A percentile compares a stretch with the other conserved stretches of the same genome.
Conservation (phyloP, 495 filamentous ascomycete genomes). For the Lasiosphaeria miniovina region DNA sequence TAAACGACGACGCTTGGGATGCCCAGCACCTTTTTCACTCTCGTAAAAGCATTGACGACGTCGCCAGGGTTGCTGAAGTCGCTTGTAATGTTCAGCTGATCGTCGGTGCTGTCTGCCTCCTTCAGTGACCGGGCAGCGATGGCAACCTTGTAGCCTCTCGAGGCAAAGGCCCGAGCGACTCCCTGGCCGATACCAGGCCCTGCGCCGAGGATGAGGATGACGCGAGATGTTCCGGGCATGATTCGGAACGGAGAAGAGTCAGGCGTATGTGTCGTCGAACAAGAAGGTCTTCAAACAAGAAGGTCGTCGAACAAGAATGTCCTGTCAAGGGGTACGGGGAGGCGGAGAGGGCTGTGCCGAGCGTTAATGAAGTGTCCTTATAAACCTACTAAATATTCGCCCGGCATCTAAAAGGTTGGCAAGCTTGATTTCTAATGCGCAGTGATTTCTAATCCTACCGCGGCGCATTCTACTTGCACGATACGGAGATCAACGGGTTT, state of each 20-base stretch:
- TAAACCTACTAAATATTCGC: not conserved
- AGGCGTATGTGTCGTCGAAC: not conserved
- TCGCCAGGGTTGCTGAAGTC: not conserved
- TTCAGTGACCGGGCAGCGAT: not conserved
- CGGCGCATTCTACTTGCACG: not conserved
- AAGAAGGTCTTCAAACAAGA: not conserved
- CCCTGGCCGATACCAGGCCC: not conserved
- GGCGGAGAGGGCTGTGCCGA: not conserved
- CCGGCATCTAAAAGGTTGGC: not conserved
- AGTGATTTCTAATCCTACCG: not conserved
- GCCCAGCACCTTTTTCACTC: not conserved
- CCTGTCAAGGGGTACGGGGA: not conserved
- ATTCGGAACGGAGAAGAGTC: not conserved
- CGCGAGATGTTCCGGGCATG: not conserved
- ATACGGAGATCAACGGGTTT: not conserved
- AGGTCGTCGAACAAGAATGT: too few relatives aligned
- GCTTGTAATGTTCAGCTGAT: not conserved
- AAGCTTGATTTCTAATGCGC: not conserved
- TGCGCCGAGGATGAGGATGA: not conserved
- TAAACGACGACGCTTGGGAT: not conserved
- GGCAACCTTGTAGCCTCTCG: not conserved
- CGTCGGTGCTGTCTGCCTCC: not conserved
- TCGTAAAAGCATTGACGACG: not conserved
- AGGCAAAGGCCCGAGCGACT: not conserved
- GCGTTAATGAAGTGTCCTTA: not conserved